Conservation (phyloP, 2,329 filamentous ascomycete genomes). For the Fusarium sp. region DNA sequence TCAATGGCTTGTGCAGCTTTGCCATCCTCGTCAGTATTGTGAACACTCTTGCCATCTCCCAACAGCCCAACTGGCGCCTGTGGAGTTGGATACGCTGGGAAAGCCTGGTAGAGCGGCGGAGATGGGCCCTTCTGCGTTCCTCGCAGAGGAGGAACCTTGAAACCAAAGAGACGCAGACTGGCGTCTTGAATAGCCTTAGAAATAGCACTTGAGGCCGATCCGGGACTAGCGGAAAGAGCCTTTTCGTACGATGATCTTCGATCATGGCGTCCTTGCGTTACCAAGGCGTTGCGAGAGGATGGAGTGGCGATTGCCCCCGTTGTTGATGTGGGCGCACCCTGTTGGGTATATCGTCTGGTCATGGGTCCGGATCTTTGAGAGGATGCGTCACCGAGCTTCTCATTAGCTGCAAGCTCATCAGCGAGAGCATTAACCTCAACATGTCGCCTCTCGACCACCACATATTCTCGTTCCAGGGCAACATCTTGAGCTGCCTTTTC, state of each 20-base stretch:
- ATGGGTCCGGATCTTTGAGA: conserved; percentile 74
- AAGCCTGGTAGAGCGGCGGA: conserved; percentile 84
- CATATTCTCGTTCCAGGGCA: conserved; percentile 93
- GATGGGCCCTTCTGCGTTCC: conserved; percentile 74
- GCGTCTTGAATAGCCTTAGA: conserved; percentile 96
- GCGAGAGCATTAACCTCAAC: conserved; percentile 98
- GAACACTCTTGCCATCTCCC: conserved; percentile 71
- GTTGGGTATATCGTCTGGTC: conserved; percentile 83
- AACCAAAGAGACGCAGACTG: conserved; percentile 80
- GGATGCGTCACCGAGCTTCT: conserved; percentile 69
- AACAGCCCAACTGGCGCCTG: conserved; percentile 74
- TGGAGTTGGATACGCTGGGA: conserved; percentile 85
- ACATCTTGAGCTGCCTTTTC: conserved; percentile 87
- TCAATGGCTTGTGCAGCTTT: conserved; percentile 87
- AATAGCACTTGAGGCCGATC: conserved; percentile 89
- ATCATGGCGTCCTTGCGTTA: conserved; percentile 80
- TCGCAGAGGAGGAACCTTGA: conserved; percentile 77
- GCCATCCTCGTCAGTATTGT: conserved; percentile 81
- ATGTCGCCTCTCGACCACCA: conserved; percentile 93
- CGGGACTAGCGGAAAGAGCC: conserved; percentile 75
- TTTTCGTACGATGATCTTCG: conserved; percentile 87
- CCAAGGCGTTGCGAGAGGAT: conserved; percentile 80
- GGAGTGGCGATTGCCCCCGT: conserved; percentile 79
- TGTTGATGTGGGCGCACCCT: conserved; percentile 77
- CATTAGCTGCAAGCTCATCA: conserved; percentile 91